Evolutionary conservation across 352 stramenopile genomes (phyloP).

Genomic region (Pythium vanterpoolii): DNA sequence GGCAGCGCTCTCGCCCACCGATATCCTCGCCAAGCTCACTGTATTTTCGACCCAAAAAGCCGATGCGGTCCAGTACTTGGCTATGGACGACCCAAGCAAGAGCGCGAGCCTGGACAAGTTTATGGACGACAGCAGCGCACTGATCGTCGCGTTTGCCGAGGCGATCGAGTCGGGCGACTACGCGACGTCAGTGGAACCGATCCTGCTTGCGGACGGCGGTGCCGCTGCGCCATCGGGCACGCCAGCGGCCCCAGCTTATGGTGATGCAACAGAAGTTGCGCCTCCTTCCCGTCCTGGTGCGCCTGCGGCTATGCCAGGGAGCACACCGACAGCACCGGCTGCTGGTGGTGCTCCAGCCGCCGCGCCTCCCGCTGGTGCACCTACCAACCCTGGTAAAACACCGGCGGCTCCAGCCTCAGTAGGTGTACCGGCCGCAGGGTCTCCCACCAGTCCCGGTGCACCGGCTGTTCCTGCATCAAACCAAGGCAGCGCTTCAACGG

Average conservation of each 20-base stretch:
- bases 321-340: not conserved
- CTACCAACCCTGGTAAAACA: too few species aligned
- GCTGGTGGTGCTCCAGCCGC: not conserved
- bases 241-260: not conserved
- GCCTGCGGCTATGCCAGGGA: not conserved
- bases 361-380: not conserved
- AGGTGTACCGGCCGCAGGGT: too few species aligned
- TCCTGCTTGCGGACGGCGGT: not conserved
- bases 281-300: too few species aligned
- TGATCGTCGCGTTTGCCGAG: slow-evolving; percentile 17
- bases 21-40: slow-evolving; percentile 10
- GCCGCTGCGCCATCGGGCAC: too few species aligned
- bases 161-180: slow-evolving; percentile 11
- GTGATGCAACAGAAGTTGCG: too few species aligned
- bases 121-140: slow-evolving; percentile 1
- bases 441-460: too few species aligned
- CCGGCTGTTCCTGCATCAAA: too few species aligned
- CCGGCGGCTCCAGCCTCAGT: not conserved
- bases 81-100: slow-evolving; percentile 4
- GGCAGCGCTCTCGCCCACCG: slow-evolving; percentile 5
- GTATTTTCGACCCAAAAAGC: slow-evolving; percentile 15
- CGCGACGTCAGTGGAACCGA: not conserved
- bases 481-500: not conserved
- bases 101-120: slow-evolving; percentile 10
- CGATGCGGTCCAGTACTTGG: slow-evolving; percentile 12